Base-by-base conservation (phyloP, 306 rosid genomes). In the Trifolium pratense region DNA sequence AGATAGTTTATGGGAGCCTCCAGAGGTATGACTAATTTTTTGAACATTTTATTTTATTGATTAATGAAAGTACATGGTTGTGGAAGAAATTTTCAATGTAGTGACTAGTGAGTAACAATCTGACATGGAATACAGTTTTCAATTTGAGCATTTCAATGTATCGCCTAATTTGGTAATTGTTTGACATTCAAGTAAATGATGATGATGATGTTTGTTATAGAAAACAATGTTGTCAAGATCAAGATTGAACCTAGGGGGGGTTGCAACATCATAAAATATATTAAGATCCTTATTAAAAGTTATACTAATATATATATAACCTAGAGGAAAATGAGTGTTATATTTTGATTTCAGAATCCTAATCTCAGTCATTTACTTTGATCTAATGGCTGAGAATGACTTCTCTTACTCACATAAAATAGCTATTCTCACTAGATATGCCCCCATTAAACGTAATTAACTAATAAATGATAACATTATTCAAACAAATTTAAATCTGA, bases 1-100 rank as follows among this genome's bases (percentile, higher is more conserved):
- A 21, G 99, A 94, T 75, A 86, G 52, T 75, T 65, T 90, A 78
- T 86, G 88, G 88, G 99, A 94, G 75, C 97, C 99, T 79, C 97
- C 96, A 40, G 99, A 90, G 96, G 98, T 94, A 83, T 71, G 78
- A 83, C 73, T 18, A 8, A 43, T 52, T 68, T 49, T 25, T 56
- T 72, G 51, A 62, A 71, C 45, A 20, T 17, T n/a, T n/a, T n/a
- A n/a, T n/a, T n/a, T n/a, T n/a, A n/a, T n/a, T n/a, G n/a, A n/a
- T n/a, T n/a, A n/a, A n/a, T n/a, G n/a, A n/a, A n/a, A n/a, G n/a
- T n/a, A n/a, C n/a, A n/a, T n/a, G n/a, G n/a, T n/a, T n/a, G n/a
- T n/a, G n/a, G n/a, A n/a, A n/a, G n/a, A n/a, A n/a, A n/a, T n/a
- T n/a, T n/a, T n/a, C n/a, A n/a, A n/a, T n/a, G n/a, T n/a, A n/a